phyloP scores from a whole-genome alignment of 805 yeast species.

The Zygosaccharomyces gambellarensis region DNA sequence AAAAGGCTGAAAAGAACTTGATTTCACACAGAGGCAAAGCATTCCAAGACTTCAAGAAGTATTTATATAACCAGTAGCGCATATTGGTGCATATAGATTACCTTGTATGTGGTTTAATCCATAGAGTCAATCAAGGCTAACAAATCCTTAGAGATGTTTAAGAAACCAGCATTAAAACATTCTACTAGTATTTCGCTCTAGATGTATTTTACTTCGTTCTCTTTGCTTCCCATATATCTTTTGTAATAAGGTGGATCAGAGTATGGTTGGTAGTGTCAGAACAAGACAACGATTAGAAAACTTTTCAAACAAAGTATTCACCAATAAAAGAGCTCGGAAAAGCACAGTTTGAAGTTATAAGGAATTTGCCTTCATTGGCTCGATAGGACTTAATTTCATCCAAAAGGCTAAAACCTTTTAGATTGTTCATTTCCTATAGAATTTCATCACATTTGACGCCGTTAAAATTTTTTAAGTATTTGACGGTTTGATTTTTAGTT shows the following conservation, averaged over 20 bases:
- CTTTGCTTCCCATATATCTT: background rate
- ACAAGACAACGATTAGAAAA: background rate
- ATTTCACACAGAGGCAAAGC: conserved; percentile 90
- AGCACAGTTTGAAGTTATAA: background rate
- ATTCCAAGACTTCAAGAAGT: conserved; percentile 62
- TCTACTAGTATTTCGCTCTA: no score
- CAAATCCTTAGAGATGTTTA: no score
- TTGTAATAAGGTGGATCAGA: background rate
- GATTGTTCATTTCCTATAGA: background rate
- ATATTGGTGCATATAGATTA: background rate
- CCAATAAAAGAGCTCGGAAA: background rate
- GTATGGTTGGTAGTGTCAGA: background rate
- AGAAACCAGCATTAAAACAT: no score
- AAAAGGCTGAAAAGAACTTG: conserved; percentile 63
- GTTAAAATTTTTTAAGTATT: background rate
- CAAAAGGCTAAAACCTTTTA: background rate
- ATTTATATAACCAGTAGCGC: conserved; percentile 29
- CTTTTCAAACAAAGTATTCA: background rate
- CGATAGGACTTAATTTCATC: background rate
- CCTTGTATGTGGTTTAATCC: no score
- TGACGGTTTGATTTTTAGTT: background rate
- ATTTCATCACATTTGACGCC: conserved; percentile 5
- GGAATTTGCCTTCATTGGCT: background rate
- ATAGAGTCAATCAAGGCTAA: no score
- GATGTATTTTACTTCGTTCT: no score